Percentiles rank a stretch among this genome's conserved stretches.
Evolutionary conservation across 768 basidiomycete species (phyloP).

Genomic region (Tephrocybe sp.): DNA sequence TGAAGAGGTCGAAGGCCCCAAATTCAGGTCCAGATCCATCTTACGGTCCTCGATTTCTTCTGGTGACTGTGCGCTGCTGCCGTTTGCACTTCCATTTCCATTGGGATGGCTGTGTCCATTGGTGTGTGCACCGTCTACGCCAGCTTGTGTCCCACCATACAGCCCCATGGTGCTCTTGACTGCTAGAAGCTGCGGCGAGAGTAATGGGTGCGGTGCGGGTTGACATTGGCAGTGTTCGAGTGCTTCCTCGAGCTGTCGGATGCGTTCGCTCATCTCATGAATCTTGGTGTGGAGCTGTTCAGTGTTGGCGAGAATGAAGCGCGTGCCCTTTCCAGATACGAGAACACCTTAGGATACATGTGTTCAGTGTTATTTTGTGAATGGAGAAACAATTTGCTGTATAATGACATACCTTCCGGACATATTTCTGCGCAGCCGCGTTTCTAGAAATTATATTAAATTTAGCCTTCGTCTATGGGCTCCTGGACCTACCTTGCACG

Average conservation of each 20-base stretch:
- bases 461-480: conserved; percentile 6
- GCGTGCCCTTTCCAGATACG: conserved; percentile 65
- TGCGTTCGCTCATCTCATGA: conserved; percentile 65
- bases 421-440: conserved; percentile 68
- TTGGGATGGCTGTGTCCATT: background rate
- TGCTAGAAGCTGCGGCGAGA: conserved; percentile 45
- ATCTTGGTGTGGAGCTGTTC: conserved; percentile 67
- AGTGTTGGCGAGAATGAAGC: conserved; percentile 68
- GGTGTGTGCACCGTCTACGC: conserved; percentile 1
- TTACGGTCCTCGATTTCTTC: conserved; percentile 13
- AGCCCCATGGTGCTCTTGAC: conserved; percentile 59
- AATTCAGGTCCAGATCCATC: conserved; percentile 19
- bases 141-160: conserved; percentile 37
- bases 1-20: background rate
- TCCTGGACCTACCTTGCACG: conserved; percentile 32
- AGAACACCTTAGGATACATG: conserved; percentile 47
- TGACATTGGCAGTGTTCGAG: conserved; percentile 32
- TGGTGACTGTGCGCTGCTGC: background rate
- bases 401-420: conserved; percentile 49
- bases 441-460: conserved; percentile 34
- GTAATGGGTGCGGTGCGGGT: conserved; percentile 46
- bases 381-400: background rate
- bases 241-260: conserved; percentile 61
- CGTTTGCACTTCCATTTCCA: background rate
- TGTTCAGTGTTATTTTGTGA: background rate